phyloP scores from a whole-genome alignment of 345 rosid species.

The Hibiscus mutabilis region DNA sequence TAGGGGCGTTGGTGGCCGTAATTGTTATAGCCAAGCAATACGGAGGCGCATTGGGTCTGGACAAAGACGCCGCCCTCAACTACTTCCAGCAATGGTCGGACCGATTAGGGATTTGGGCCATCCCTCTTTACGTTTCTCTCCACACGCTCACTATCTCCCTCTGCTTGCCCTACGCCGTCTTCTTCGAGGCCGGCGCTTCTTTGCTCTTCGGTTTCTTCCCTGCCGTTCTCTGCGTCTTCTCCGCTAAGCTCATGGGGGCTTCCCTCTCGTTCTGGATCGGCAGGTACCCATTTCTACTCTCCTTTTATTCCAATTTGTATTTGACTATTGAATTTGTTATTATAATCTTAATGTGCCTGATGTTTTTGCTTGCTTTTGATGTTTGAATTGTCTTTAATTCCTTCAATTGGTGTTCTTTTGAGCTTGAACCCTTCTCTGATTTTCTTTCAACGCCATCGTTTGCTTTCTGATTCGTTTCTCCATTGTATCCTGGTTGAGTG shows the following conservation, averaged over 20 bases:
- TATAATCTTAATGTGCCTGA: neutral
- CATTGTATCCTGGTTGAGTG: neutral
- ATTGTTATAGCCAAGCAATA: slow-evolving; percentile 28
- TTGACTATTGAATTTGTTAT: neutral
- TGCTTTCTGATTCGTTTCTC: too few species aligned
- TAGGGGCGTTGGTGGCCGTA: slow-evolving; percentile 29
- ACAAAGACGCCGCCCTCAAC: slow-evolving; percentile 46
- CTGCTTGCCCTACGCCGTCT: slow-evolving; percentile 82
- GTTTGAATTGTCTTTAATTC: neutral
- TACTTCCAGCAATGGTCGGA: slow-evolving; percentile 47
- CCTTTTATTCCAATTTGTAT: neutral
- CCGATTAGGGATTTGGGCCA: slow-evolving; percentile 77
- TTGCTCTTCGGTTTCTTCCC: slow-evolving; percentile 79
- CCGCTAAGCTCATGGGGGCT: slow-evolving; percentile 78
- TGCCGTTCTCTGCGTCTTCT: slow-evolving; percentile 68
- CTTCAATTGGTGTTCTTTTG: neutral
- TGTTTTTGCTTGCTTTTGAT: neutral
- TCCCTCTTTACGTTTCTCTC: slow-evolving; percentile 70
- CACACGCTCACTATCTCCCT: slow-evolving; percentile 72
- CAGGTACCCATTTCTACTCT: slow-evolving; percentile 36
- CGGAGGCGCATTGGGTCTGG: slow-evolving; percentile 43
- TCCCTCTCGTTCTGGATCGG: slow-evolving; percentile 90
- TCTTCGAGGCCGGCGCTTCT: slow-evolving; percentile 90
- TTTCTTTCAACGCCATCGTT: too few species aligned
- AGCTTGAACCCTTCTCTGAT: neutral